phyloP scores from a whole-genome alignment of 371 early-diverging fungal genomes.

The Dipsacomyces acuminosporus region DNA sequence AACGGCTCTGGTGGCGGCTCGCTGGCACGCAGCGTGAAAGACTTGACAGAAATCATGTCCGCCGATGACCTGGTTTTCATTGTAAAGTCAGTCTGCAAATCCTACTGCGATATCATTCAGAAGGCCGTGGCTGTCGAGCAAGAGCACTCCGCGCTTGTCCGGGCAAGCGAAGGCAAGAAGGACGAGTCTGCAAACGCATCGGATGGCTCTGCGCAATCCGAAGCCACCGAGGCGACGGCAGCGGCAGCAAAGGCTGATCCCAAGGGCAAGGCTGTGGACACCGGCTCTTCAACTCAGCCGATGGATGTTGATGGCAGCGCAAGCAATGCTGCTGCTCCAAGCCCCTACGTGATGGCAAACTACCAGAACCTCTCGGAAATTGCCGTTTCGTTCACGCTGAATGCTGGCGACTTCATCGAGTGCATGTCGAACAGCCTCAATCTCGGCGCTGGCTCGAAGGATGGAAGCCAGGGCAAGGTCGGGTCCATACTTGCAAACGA shows the following conservation, averaged over 20 bases:
- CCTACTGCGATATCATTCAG: slow-evolving; percentile 18
- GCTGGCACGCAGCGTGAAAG: slow-evolving; percentile 25
- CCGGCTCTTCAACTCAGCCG: slow-evolving; percentile 6
- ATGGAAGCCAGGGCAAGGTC: slow-evolving; percentile 5
- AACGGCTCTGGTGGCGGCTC: slow-evolving; percentile 34
- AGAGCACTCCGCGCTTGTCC: slow-evolving; percentile 17
- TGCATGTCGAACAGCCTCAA: slow-evolving; percentile 41
- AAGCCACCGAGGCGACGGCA: too few species aligned
- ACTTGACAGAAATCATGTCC: slow-evolving; percentile 12
- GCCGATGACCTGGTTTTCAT: slow-evolving; percentile 23
- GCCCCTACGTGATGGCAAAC: slow-evolving; percentile 25
- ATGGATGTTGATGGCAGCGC: slow-evolving; percentile 32
- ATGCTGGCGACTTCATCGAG: slow-evolving; percentile 41
- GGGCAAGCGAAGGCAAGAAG: slow-evolving; percentile 16
- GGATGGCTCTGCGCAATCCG: too few species aligned
- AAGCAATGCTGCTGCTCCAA: not conserved
- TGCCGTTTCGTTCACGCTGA: slow-evolving; percentile 27
- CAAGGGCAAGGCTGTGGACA: slow-evolving; percentile 27
- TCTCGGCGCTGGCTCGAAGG: slow-evolving; percentile 9
- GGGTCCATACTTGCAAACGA: slow-evolving; percentile 10
- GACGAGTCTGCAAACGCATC: not conserved
- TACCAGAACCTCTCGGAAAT: slow-evolving; percentile 29
- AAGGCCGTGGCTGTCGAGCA: slow-evolving; percentile 36
- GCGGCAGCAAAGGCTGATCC: not conserved
- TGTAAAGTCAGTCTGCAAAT: slow-evolving; percentile 6